Conservation (phyloP, 208 protist species). For the Leishmania major region DNA sequence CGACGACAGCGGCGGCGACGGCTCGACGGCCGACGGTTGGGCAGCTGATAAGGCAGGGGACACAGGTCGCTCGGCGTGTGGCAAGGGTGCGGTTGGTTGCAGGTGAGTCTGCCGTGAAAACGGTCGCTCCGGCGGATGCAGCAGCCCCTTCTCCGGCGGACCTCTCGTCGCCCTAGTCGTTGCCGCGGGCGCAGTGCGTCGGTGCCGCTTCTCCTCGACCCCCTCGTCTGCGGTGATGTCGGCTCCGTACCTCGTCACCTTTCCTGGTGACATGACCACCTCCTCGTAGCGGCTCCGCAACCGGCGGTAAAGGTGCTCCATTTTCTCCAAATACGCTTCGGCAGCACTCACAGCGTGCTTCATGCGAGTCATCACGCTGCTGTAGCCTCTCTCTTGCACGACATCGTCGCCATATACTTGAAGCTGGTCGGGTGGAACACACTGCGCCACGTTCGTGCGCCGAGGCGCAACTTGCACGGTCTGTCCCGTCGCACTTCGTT, state of each 20-base stretch:
- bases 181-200: neutral
- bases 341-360: constrained; percentile 24
- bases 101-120: neutral
- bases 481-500: neutral
- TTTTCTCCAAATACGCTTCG: constrained; percentile 42
- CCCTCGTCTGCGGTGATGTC: neutral
- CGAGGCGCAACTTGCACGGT: neutral
- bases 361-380: constrained; percentile 2
- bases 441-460: neutral
- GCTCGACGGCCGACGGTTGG: no score
- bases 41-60: neutral
- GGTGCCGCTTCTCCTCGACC: neutral
- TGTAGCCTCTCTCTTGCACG: neutral
- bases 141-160: neutral
- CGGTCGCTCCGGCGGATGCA: neutral
- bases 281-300: constrained; percentile 55
- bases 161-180: neutral
- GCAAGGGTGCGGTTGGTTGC: constrained; percentile 1
- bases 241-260: neutral
- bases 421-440: neutral
- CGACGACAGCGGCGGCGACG: neutral
- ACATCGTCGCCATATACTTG: neutral
- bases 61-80: neutral
- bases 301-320: constrained; percentile 61
- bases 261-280: constrained; percentile 20